Evolutionary conservation across 2,329 filamentous ascomycete genomes (phyloP).

Genomic region (Alternaria ventricosa): DNA sequence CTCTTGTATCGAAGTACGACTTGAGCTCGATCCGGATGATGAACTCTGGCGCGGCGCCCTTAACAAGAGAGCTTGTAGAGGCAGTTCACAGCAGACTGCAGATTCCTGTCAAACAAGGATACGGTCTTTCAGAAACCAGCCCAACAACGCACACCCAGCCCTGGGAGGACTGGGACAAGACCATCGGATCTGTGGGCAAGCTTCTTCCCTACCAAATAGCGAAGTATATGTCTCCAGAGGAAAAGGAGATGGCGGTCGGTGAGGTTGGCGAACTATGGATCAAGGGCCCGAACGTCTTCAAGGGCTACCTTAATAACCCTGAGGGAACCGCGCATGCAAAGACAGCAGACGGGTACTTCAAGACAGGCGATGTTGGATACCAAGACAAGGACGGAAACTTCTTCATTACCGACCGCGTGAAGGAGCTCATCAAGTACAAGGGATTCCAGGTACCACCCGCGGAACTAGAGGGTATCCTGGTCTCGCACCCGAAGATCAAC

Average conservation of each 20-base stretch:
- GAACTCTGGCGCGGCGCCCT: conserved; percentile 85
- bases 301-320: conserved; percentile 77
- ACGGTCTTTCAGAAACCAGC: conserved; percentile 86
- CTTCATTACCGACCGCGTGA: conserved; percentile 81
- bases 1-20: conserved; percentile 79
- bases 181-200: conserved; percentile 78
- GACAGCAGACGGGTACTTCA: conserved; percentile 82
- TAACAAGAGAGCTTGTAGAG: conserved; percentile 81
- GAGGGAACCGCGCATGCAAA: conserved; percentile 74
- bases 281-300: conserved; percentile 80
- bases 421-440: conserved; percentile 54
- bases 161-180: conserved; percentile 77
- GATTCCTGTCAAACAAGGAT: conserved; percentile 88
- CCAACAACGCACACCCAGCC: conserved; percentile 78
- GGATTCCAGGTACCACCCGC: conserved; percentile 58
- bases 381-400: conserved; percentile 80
- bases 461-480: conserved; percentile 55
- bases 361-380: conserved; percentile 85
- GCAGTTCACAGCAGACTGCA: conserved; percentile 75
- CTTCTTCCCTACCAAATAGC: conserved; percentile 80
- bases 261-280: conserved; percentile 69
- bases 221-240: conserved; percentile 73
- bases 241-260: conserved; percentile 66
- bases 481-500: conserved; percentile 50
- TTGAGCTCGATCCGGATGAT: conserved; percentile 80